Base-by-base conservation (phyloP, 2,329 filamentous ascomycete species). In the Aschersonia sp. region DNA sequence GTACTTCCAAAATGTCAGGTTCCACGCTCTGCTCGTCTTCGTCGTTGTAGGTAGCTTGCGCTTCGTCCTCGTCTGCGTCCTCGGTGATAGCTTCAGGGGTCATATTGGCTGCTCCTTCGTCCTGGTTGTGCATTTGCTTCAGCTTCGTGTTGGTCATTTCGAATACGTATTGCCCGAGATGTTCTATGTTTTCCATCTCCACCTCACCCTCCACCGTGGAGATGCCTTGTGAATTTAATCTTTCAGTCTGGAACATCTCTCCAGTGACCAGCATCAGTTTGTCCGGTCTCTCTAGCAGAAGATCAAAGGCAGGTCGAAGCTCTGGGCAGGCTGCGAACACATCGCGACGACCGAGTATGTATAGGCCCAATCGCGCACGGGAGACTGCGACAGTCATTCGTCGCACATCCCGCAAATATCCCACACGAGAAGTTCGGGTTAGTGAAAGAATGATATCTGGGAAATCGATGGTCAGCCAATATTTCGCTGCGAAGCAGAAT, bases 361-460 rank as follows among this genome's bases (percentile, higher is more conserved):
- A 98, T 4, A 98, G 71, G 6, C 92, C 92, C 2, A 98, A 73
- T 4, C 92, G 80, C 29, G 92, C 90, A 50, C 94, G 86, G 3
- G 90, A 97, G 4, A 98, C 76, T 0, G 90, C 92, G 44, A 98
- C 92, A 0, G 92, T 98, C 50, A 98, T 77, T 49, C 92, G 86
- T 43, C 92, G 84, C 52, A 97, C 81, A 59, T 97, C 90, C 52
- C 94, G 84, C 7, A 98, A 76, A 62, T 97, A 98, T 46, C 92
- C 92, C 7, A 94, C 87, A 22, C 83, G 78, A 48, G 83, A 84
- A 10, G 94, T 97, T 51, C 92, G 80, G 11, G 88, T 92, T 44
- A 98, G 77, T 5, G 89, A 95, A 48, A 98, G 77, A 56, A 98
- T 94, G 55, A 98, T 80, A 59, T 95, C 87, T 92, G 31, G 39